These are phyloP conservation scores for Oryza brachyantha DNA, from an alignment of 176 grass and related monocot genomes.

Conservation along the genomic window DNA sequence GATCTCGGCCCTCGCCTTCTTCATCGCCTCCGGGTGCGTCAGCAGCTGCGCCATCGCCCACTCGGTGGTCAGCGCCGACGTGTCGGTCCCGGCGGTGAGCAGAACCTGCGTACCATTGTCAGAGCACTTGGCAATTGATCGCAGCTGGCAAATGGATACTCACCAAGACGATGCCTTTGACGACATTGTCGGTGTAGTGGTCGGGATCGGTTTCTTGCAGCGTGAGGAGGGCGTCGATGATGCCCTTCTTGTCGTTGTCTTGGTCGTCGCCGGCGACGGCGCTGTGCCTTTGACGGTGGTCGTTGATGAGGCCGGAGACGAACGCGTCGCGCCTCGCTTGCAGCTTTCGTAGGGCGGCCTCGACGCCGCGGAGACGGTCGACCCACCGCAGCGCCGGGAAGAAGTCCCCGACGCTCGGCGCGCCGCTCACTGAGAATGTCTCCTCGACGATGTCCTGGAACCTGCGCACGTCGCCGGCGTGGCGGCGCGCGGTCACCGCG, in stretches of 20 bases:
- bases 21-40: conserved; percentile 29
- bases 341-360: background rate
- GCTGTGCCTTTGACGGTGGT: background rate
- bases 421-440: conserved; percentile 22
- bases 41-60: background rate
- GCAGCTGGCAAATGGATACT: background rate
- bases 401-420: conserved; percentile 48
- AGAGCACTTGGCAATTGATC: too few species aligned
- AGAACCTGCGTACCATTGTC: too few species aligned
- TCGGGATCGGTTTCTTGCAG: conserved; percentile 45
- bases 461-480: conserved; percentile 6
- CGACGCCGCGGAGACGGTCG: conserved; percentile 19
- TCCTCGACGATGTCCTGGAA: conserved; percentile 53
- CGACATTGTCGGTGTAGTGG: conserved; percentile 48
- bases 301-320: conserved; percentile 20
- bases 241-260: conserved; percentile 5
- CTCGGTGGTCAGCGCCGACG: background rate
- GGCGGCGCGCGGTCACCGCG: background rate
- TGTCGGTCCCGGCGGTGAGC: background rate
- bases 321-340: conserved; percentile 39
- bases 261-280: background rate
- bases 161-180: conserved; percentile 55
- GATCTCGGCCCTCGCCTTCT: conserved; percentile 36
- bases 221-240: conserved; percentile 47
- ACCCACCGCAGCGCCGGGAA: conserved; percentile 46